Percentiles rank a stretch among this genome's conserved stretches.
Evolutionary conservation across 2,329 filamentous ascomycete species (phyloP).

Genomic region (Colletotrichum phormii): DNA sequence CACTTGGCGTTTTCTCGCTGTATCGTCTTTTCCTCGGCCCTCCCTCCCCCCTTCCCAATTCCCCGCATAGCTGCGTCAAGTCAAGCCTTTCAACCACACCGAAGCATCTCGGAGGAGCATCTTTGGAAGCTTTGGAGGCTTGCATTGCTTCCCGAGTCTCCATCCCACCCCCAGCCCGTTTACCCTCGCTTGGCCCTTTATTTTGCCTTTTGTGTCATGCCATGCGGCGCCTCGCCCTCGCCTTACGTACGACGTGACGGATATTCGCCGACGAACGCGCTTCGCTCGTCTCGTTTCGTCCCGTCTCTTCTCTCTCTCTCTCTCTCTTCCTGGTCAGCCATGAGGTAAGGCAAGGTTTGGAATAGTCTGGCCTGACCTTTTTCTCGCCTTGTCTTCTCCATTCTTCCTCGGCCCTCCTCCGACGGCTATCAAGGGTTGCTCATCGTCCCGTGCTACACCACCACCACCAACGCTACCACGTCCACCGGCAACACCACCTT

Average conservation of each 20-base stretch:
- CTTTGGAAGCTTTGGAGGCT: background rate
- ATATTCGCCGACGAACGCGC: background rate
- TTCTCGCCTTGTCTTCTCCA: constrained; percentile 5
- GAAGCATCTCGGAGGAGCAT: background rate
- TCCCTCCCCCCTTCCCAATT: background rate
- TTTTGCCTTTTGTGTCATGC: constrained; percentile 2
- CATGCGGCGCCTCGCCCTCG: background rate
- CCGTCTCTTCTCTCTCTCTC: constrained; percentile 12
- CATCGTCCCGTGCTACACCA: background rate
- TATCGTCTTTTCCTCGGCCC: background rate
- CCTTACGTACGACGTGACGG: constrained; percentile 3
- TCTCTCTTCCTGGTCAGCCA: constrained; percentile 2
- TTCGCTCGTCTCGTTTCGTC: constrained; percentile 11
- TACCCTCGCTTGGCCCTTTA: background rate
- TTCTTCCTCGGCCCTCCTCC: background rate
- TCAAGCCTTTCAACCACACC: too few relatives aligned
- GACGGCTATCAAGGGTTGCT: background rate
- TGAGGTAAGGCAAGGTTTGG: background rate
- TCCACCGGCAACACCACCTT: constrained; percentile 5
- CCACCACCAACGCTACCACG: constrained; percentile 7
- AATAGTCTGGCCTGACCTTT: constrained; percentile 13
- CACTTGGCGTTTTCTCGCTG: constrained; percentile 2
- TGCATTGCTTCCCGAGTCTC: background rate
- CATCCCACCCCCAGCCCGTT: too few relatives aligned
- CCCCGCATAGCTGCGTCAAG: background rate